Evolutionary conservation across 192 early-diverging fungal genomes (phyloP), one percentile per base, ranked within the genome.

Genomic region (Coemansia sp.): DNA sequence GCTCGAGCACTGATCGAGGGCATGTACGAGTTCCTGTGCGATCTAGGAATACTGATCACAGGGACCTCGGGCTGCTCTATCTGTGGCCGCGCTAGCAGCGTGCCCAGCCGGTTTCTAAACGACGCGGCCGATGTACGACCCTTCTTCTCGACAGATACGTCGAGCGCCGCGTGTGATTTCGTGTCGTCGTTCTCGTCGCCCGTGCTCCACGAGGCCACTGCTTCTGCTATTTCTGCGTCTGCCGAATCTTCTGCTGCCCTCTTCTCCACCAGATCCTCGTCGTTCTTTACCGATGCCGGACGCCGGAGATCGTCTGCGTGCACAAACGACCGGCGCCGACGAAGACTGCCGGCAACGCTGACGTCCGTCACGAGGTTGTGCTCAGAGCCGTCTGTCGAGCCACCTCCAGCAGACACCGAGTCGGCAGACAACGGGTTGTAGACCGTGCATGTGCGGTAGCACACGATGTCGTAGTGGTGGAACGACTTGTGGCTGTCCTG

Each of bases 401-500:
- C 42, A 16, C 42, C 17, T 0, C 12, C 42, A 12, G 17, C 42
- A 45, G 42, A 45, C 3, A 16, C 42, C 7, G 42, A 8, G 42
- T 45, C 14, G 4, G 42, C 11, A 12, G 42, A 1, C 42, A 45
- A 16, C 42, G 42, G 11, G 66, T 81, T 8, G 25, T 18, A 31
- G 8, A 49, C 29, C 28, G 22, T 48, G 25, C 68, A 88, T 1
- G 84, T 86, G 30, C 91, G 85, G 64, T 94, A 93, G 67, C 87
- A 87, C 11, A 94, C 85, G 84, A 94, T 93, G 64, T 92, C 92
- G 81, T 98, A 98, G 73, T 91, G 88, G 56, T 82, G 83, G 75
- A 94, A 98, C 32, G 90, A 82, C 76, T 98, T 95, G 70, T 88
- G 89, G 68, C 92, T 96, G 69, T 98, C 96, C 32, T 93, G 86